Base-by-base conservation (phyloP, 306 rosid species). In the Cajanus cajan region DNA sequence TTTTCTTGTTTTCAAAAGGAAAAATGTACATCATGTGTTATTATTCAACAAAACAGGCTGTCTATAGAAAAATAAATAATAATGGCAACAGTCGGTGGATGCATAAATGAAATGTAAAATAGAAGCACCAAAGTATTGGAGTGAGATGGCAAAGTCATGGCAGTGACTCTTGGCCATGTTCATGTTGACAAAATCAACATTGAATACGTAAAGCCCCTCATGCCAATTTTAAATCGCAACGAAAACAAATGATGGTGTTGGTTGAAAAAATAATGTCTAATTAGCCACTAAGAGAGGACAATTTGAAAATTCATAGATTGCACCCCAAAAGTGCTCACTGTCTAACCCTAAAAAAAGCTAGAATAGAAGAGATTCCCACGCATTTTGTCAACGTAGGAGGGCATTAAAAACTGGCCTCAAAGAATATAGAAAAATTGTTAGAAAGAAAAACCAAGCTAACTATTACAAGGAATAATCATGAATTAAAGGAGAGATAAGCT, bases 41-140 rank as follows among this genome's bases (percentile, higher is more conserved):
- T 74, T 68, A 69, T 82, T 86, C 89, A 86, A 82, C 84, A 85
- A 70, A 69, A 55, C 74, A 70, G 79, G 82, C 68, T 74, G 34
- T 22, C 50, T 28, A 34, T n/a, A 15, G 66, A 18, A 71, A 57
- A 72, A 74, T 28, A 28, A 28, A 28, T 28, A 55, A 61, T 31
- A 14, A 71, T 64, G 34, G 39, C 18, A 13, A 13, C 76, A 51
- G 83, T 78, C 44, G 78, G 86, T 86, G 86, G 82, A 71, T 37
- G 74, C 77, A 70, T 50, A 75, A 71, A 55, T 54, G 72, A 83
- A 73, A 41, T 73, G 80, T 73, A 21, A 84, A 79, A 48, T 67
- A 70, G 47, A 75, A 78, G 63, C 79, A 68, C 43, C 31, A 40
- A 1, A n/a, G 55, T 74, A 77, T 77, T 85, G 75, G 81, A 68